These are phyloP conservation scores for Sclerospora graminicola DNA, from an alignment of 352 stramenopile species.

Conservation along the genomic window DNA sequence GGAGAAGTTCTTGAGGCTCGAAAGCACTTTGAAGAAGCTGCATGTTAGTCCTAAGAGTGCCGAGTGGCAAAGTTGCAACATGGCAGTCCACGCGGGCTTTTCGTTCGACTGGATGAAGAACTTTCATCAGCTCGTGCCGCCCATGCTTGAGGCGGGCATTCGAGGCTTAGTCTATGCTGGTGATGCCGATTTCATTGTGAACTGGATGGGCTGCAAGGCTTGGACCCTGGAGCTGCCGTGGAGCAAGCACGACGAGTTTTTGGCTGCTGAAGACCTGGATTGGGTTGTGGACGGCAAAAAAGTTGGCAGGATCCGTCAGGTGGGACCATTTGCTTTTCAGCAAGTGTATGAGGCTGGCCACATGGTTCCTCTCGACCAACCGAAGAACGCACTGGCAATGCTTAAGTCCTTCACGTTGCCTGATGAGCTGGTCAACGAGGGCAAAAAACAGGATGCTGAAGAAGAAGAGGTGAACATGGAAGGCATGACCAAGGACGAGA, in stretches of 20 bases:
- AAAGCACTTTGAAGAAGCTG: constrained; percentile 79
- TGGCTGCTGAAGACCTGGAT: constrained; percentile 36
- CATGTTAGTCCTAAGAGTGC: constrained; percentile 69
- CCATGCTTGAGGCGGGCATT: constrained; percentile 88
- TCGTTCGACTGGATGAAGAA: constrained; percentile 95
- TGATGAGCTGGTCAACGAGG: constrained; percentile 19
- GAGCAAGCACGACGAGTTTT: constrained; percentile 57
- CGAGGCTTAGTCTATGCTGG: constrained; percentile 93
- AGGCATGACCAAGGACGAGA: constrained; percentile 23
- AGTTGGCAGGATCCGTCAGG: constrained; percentile 44
- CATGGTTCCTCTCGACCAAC: constrained; percentile 94
- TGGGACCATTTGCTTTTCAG: constrained; percentile 86
- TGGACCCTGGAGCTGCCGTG: constrained; percentile 94
- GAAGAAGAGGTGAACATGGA: constrained; percentile 16
- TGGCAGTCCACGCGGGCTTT: constrained; percentile 91
- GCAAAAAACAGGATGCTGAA: constrained; percentile 9
- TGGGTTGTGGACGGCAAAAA: constrained; percentile 56
- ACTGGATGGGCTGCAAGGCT: constrained; percentile 95
- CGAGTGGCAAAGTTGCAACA: constrained; percentile 92
- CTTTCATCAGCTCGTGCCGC: constrained; percentile 85
- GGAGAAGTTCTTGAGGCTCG: constrained; percentile 81
- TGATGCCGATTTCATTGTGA: constrained; percentile 96
- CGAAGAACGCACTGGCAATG: constrained; percentile 90
- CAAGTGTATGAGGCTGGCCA: constrained; percentile 93
- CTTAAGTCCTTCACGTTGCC: constrained; percentile 84